Evolutionary conservation across 2,329 filamentous ascomycete species (phyloP).

Genomic region (Madurella mycetomatis): DNA sequence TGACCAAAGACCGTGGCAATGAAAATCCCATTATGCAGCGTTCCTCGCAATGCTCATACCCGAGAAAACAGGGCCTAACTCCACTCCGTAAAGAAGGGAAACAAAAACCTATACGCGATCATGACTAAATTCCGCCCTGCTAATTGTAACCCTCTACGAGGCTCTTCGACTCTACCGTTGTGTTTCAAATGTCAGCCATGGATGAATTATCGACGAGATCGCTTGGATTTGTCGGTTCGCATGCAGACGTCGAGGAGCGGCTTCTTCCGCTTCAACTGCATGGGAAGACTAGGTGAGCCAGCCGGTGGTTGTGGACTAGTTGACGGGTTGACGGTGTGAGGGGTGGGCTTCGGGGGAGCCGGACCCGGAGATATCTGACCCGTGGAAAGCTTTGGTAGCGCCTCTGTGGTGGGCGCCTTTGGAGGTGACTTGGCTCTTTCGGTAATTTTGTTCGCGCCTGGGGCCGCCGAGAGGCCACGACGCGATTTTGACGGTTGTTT

Average conservation of each 20-base stretch:
- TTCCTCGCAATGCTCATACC: too few relatives aligned
- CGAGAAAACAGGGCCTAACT: too few relatives aligned
- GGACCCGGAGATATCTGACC: neutral
- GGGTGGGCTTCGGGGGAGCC: neutral
- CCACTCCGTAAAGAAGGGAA: too few relatives aligned
- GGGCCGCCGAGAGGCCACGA: slow-evolving; percentile 19
- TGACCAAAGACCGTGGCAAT: too few relatives aligned
- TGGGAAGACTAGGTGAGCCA: neutral
- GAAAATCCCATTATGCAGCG: too few relatives aligned
- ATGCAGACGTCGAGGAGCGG: neutral
- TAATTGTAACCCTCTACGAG: too few relatives aligned
- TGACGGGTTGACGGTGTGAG: neutral
- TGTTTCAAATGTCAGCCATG: neutral
- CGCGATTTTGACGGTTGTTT: slow-evolving; percentile 1
- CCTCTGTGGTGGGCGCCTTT: neutral
- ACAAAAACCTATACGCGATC: too few relatives aligned
- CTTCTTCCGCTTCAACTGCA: neutral
- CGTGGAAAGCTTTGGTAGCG: neutral
- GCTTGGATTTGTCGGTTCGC: neutral
- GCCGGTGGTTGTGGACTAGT: neutral
- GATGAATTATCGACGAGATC: neutral
- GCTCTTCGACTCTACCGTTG: too few relatives aligned
- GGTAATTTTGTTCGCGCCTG: slow-evolving; percentile 14
- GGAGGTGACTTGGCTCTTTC: neutral
- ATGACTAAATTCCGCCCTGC: too few relatives aligned